phyloP scores from a whole-genome alignment of 176 grass and related monocot species.

The Themeda triandra region DNA sequence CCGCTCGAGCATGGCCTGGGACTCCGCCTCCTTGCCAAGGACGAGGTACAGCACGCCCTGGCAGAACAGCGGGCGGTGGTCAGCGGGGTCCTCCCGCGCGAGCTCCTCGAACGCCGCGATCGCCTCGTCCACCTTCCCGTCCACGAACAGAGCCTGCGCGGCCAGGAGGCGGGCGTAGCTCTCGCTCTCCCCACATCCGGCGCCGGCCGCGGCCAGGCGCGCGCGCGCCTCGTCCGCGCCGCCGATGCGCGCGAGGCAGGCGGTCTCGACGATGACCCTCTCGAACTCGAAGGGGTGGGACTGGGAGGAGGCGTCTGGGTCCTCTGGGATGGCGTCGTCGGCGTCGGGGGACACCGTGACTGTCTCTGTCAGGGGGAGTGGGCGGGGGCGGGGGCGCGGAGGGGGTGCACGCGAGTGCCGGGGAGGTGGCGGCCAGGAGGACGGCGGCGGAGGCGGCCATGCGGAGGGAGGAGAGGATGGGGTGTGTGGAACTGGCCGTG shows the following conservation, averaged over 20 bases:
- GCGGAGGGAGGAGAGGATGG: conserved; percentile 50
- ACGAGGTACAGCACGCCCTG: conserved; percentile 53
- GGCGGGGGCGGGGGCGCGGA: neutral
- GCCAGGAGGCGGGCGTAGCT: conserved; percentile 45
- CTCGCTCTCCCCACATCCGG: conserved; percentile 31
- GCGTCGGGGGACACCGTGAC: conserved; percentile 19
- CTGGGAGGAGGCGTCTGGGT: conserved; percentile 1
- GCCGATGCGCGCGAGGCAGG: conserved; percentile 37
- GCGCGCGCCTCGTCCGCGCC: conserved; percentile 25
- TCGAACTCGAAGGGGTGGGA: conserved; percentile 26
- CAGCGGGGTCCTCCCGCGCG: conserved; percentile 48
- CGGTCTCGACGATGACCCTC: conserved; percentile 58
- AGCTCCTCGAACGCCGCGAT: conserved; percentile 61
- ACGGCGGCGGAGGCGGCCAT: conserved; percentile 55
- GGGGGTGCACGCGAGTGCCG: conserved; percentile 39
- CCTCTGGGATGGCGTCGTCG: conserved; percentile 7
- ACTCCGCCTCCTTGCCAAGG: conserved; percentile 39
- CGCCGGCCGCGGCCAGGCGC: conserved; percentile 39
- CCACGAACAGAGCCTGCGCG: conserved; percentile 64
- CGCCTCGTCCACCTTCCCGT: conserved; percentile 60
- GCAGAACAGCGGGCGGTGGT: conserved; percentile 70
- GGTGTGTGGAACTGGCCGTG: conserved; percentile 31
- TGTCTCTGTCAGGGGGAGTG: conserved; percentile 1
- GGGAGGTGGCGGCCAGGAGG: conserved; percentile 49
- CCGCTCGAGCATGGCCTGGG: conserved; percentile 35